These are phyloP conservation scores for Trichoderma guizhouense DNA, from an alignment of 2,329 filamentous ascomycete genomes.

Conservation along the genomic window DNA sequence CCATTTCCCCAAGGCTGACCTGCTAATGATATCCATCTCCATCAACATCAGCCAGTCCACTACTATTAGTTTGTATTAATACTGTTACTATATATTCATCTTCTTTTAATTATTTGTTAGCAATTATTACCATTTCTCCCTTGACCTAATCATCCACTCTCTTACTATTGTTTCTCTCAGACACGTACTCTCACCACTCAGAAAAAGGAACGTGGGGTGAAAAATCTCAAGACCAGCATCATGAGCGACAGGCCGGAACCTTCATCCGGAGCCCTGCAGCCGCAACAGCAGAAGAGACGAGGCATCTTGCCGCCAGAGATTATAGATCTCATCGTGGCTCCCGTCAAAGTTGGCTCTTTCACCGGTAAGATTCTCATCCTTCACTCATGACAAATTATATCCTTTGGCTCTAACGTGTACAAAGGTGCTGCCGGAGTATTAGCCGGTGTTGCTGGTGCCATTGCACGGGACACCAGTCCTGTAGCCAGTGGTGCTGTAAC, in stretches of 20 bases:
- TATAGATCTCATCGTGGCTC: slow-evolving; percentile 45
- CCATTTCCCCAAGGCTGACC: neutral
- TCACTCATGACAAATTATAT: neutral
- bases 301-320: slow-evolving; percentile 44
- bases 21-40: neutral
- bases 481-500: slow-evolving; percentile 68
- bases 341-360: slow-evolving; percentile 57
- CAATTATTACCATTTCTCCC: neutral
- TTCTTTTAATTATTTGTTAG: neutral
- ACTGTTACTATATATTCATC: neutral
- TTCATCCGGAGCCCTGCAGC: neutral
- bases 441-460: slow-evolving; percentile 66
- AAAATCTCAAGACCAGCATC: neutral
- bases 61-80: neutral
- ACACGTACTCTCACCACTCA: neutral
- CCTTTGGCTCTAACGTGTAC: slow-evolving; percentile 19
- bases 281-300: slow-evolving; percentile 27
- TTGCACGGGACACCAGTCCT: slow-evolving; percentile 64
- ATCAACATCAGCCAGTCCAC: neutral
- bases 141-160: too few relatives aligned
- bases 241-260: slow-evolving; percentile 7
- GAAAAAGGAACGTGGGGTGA: neutral
- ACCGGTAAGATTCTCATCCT: slow-evolving; percentile 44
- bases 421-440: slow-evolving; percentile 59
- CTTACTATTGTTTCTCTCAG: neutral